These are phyloP conservation scores for Alloascoidea africana DNA, from an alignment of 805 yeast genomes.

Conservation along the genomic window DNA sequence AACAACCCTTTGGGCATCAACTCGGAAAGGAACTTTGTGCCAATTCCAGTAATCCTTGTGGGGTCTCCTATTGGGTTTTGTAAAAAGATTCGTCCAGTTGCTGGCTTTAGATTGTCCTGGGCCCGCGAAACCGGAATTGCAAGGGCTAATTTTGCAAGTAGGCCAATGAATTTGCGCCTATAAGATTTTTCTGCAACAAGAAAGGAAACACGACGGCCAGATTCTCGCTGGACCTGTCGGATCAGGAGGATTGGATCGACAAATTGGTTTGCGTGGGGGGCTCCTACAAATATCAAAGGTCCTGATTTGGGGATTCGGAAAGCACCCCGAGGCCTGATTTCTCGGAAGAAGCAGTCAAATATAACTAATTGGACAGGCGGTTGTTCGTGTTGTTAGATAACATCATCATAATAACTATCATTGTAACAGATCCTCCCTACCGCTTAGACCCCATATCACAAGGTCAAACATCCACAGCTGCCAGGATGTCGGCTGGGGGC, in stretches of 20 bases:
- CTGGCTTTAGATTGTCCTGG: slow-evolving; percentile 64
- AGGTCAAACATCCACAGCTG: slow-evolving; percentile 18
- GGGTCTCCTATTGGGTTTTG: slow-evolving; percentile 36
- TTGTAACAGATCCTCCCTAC: slow-evolving; percentile 10
- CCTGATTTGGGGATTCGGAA: slow-evolving; percentile 43
- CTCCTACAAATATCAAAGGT: slow-evolving; percentile 65
- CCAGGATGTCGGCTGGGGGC: background rate
- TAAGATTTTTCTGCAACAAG: slow-evolving; percentile 76
- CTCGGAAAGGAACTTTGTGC: slow-evolving; percentile 51
- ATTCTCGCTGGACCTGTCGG: slow-evolving; percentile 59
- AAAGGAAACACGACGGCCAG: slow-evolving; percentile 60
- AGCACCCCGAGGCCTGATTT: slow-evolving; percentile 59
- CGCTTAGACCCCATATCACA: slow-evolving; percentile 17
- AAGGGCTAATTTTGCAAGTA: slow-evolving; percentile 57
- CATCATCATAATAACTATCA: background rate
- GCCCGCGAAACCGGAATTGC: slow-evolving; percentile 89
- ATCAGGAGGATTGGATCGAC: slow-evolving; percentile 72
- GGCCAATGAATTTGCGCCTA: slow-evolving; percentile 51
- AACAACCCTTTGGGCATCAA: slow-evolving; percentile 52
- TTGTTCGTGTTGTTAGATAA: background rate
- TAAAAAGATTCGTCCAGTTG: slow-evolving; percentile 48
- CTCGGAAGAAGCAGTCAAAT: slow-evolving; percentile 56
- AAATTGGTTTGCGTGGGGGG: slow-evolving; percentile 83
- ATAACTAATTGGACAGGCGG: slow-evolving; percentile 6
- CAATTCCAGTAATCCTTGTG: slow-evolving; percentile 41